A percentile compares a stretch with the other conserved stretches of the same genome.
Conservation (phyloP, 2,329 filamentous ascomycete genomes). For the Hymenotorrendiella dingleyae region DNA sequence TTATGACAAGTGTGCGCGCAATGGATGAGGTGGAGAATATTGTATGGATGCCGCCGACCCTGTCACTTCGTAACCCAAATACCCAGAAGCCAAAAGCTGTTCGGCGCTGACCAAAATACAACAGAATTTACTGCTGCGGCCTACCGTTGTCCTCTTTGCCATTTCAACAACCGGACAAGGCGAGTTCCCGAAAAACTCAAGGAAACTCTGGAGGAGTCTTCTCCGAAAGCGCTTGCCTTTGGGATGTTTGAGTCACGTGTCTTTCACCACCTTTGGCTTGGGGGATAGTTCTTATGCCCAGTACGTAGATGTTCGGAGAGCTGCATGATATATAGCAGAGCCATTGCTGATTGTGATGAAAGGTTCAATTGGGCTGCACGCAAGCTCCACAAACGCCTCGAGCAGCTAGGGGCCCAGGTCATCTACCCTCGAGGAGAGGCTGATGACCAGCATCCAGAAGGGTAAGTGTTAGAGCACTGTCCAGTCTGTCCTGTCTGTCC, state of each 20-base stretch:
- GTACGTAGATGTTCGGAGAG: constrained; percentile 40
- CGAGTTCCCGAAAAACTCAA: constrained; percentile 80
- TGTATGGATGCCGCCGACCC: constrained; percentile 55
- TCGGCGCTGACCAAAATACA: constrained; percentile 8
- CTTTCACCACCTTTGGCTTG: constrained; percentile 82
- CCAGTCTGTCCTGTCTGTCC: neutral
- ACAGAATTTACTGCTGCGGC: constrained; percentile 46
- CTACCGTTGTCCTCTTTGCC: constrained; percentile 66
- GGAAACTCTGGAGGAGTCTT: constrained; percentile 78
- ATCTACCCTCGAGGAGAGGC: constrained; percentile 77
- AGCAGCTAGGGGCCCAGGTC: constrained; percentile 74
- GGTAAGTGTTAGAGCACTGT: constrained; percentile 46
- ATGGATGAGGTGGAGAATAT: constrained; percentile 71
- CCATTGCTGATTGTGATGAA: constrained; percentile 7
- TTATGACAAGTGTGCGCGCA: constrained; percentile 68
- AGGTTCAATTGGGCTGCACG: constrained; percentile 91
- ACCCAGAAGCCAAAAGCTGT: too few species aligned
- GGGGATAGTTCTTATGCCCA: constrained; percentile 94
- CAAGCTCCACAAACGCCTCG: constrained; percentile 77
- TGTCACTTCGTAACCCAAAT: too few species aligned
- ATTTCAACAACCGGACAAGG: constrained; percentile 93
- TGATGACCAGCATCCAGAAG: constrained; percentile 90
- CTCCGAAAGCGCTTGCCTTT: constrained; percentile 71
- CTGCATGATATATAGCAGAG: neutral
- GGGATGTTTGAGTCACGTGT: constrained; percentile 60